These are phyloP conservation scores for Leishmania turanica DNA, from an alignment of 208 protist genomes.

Conservation along the genomic window DNA sequence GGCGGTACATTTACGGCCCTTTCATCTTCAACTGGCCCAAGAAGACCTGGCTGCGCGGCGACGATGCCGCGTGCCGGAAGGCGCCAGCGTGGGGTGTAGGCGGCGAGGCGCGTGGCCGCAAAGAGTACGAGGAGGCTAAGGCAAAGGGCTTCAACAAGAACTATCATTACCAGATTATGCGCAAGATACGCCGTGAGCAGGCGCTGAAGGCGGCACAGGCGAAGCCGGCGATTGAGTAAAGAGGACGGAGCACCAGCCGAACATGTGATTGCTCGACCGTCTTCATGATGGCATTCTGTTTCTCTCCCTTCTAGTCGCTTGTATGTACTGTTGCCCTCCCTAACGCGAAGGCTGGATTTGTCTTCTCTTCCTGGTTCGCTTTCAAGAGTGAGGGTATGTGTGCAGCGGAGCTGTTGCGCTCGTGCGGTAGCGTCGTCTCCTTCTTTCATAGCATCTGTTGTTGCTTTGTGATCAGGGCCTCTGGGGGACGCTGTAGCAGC, in stretches of 20 bases:
- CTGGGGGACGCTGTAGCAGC: neutral
- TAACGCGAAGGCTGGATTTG: neutral
- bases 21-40: constrained; percentile 93
- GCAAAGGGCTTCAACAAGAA: constrained; percentile 85
- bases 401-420: neutral
- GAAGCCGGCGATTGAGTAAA: constrained; percentile 21
- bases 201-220: constrained; percentile 49
- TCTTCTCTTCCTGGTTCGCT: neutral
- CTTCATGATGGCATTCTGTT: neutral
- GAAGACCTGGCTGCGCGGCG: constrained; percentile 87
- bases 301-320: neutral
- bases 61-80: constrained; percentile 73
- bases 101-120: constrained; percentile 77
- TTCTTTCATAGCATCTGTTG: neutral
- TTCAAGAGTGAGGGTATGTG: neutral
- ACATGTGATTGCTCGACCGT: neutral
- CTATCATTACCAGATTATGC: constrained; percentile 93
- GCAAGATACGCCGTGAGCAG: constrained; percentile 87
- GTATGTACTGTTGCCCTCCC: neutral
- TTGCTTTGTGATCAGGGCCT: neutral
- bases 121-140: constrained; percentile 78
- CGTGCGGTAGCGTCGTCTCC: neutral
- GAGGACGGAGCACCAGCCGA: neutral
- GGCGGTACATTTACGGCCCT: constrained; percentile 86
- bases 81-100: constrained; percentile 85